Evolutionary conservation across 257 asterid species (phyloP), one percentile per base, ranked within the genome.

Genomic region (Primulina eburnea): DNA sequence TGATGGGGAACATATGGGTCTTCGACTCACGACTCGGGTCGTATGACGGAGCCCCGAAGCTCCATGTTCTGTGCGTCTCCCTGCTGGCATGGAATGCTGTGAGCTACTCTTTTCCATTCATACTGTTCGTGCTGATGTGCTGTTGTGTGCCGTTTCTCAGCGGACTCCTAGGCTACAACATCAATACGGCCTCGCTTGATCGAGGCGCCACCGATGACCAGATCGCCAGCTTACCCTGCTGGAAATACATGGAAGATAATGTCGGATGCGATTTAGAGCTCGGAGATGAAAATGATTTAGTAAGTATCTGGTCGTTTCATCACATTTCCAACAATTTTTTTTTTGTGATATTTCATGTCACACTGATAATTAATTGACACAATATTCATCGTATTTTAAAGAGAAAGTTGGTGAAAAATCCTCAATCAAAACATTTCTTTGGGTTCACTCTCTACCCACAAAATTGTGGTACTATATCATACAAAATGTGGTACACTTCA

Each of bases 1-100:
- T 93, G 73, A 86, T 90, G 89, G 99, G 99, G 1, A 93, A 93
- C 8, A 91, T 90, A 30, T 93, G 99, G 99, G 84, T 90, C 26
- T 93, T 90, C 56, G 96, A 87, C 72, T 71, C 97, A 2, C 92
- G 99, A 0, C 82, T 89, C 24, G 93, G 92, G 6, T 87, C 97
- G 8, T 90, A 80, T 20, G 75, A 60, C 11, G 86, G 81, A 1
- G 87, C 96, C 3, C 96, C 96, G 4, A 93, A 85, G 35, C 97
- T 93, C 61, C 96, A 90, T 30, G 52, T 88, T 72, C 91, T 93
- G 56, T 93, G 99, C 83, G 81, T 91, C 80, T 74, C 89, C 24
- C 76, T 93, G 34, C 71, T 93, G 7, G 87, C 91, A 5, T 93
- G 99, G 97, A 94, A 91, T 69, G 97, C 96, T 0, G 72, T 91